Percentiles rank a stretch among this genome's conserved stretches.
These are phyloP conservation scores for Bullera alba DNA, from an alignment of 768 basidiomycete species.

Conservation along the genomic window DNA sequence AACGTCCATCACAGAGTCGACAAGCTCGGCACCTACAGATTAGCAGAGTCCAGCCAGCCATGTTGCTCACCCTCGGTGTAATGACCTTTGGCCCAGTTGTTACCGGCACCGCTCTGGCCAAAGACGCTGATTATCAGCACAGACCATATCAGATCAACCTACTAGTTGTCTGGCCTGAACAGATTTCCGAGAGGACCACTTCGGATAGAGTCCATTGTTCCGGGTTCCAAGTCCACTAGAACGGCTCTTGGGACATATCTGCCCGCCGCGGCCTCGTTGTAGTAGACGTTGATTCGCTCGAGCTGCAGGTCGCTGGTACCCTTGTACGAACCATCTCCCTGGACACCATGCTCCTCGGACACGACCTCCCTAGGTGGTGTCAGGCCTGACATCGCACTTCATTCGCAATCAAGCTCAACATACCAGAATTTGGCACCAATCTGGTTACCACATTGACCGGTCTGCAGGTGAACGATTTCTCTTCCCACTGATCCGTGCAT, in stretches of 20 bases:
- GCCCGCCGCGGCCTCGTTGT: slow-evolving; percentile 88
- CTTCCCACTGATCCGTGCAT: slow-evolving; percentile 50
- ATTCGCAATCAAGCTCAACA: slow-evolving; percentile 9
- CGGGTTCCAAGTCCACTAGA: slow-evolving; percentile 94
- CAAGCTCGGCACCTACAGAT: slow-evolving; percentile 89
- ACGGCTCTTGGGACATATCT: slow-evolving; percentile 99
- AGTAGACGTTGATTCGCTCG: slow-evolving; percentile 91
- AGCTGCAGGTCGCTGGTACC: slow-evolving; percentile 92
- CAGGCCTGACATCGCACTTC: slow-evolving; percentile 53
- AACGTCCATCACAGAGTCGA: slow-evolving; percentile 95
- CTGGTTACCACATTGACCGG: slow-evolving; percentile 99
- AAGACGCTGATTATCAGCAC: slow-evolving; percentile 55
- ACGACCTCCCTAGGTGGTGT: slow-evolving; percentile 97
- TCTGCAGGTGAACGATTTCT: slow-evolving; percentile 99
- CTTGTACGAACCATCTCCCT: slow-evolving; percentile 82
- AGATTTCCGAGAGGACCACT: slow-evolving; percentile 67
- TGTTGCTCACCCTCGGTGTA: slow-evolving; percentile 55
- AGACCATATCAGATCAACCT: neutral
- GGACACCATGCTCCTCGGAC: slow-evolving; percentile 96
- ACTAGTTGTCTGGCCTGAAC: slow-evolving; percentile 95
- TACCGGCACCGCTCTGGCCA: slow-evolving; percentile 95
- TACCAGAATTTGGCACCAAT: slow-evolving; percentile 61
- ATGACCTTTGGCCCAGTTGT: slow-evolving; percentile 98
- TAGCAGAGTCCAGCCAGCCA: slow-evolving; percentile 53
- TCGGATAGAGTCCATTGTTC: slow-evolving; percentile 53